Evolutionary conservation across 257 asterid genomes (phyloP).

Genomic region (Rhazya stricta): DNA sequence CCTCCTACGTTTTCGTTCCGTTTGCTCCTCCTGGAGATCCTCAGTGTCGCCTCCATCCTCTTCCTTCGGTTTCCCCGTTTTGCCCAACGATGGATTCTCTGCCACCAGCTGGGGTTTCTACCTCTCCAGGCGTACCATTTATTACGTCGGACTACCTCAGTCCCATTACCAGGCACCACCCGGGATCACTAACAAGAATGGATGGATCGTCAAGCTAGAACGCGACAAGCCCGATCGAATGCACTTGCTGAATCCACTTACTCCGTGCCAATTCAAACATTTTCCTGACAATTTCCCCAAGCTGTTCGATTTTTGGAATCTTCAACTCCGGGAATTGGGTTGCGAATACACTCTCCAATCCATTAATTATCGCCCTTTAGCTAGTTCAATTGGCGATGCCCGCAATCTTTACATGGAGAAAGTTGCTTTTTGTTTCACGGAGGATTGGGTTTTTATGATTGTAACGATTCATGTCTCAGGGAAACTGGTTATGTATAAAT

Average conservation of each 20-base stretch:
- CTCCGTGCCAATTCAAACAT: constrained; percentile 41
- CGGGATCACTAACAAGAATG: background rate
- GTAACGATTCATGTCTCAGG: constrained; percentile 71
- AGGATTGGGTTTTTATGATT: constrained; percentile 40
- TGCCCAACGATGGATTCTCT: constrained; percentile 70
- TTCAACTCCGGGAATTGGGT: constrained; percentile 52
- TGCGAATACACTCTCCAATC: constrained; percentile 68
- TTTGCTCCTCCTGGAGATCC: constrained; percentile 77
- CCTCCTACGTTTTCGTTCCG: constrained; percentile 72
- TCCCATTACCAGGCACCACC: constrained; percentile 4
- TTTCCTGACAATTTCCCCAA: constrained; percentile 57
- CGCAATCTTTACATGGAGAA: constrained; percentile 80
- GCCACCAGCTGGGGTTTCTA: constrained; percentile 70
- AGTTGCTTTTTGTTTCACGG: constrained; percentile 45
- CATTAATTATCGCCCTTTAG: constrained; percentile 60
- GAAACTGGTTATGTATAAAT: constrained; percentile 58
- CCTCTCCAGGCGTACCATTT: constrained; percentile 60
- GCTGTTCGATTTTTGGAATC: constrained; percentile 31
- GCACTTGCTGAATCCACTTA: constrained; percentile 61
- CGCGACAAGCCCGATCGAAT: constrained; percentile 41
- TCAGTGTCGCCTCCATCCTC: constrained; percentile 35
- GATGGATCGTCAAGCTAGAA: constrained; percentile 65
- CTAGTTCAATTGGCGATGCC: constrained; percentile 65
- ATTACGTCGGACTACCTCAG: constrained; percentile 35
- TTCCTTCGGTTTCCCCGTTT: constrained; percentile 59